These are phyloP conservation scores for Pilaira anomala DNA, from an alignment of 192 early-diverging fungal genomes.

Conservation along the genomic window DNA sequence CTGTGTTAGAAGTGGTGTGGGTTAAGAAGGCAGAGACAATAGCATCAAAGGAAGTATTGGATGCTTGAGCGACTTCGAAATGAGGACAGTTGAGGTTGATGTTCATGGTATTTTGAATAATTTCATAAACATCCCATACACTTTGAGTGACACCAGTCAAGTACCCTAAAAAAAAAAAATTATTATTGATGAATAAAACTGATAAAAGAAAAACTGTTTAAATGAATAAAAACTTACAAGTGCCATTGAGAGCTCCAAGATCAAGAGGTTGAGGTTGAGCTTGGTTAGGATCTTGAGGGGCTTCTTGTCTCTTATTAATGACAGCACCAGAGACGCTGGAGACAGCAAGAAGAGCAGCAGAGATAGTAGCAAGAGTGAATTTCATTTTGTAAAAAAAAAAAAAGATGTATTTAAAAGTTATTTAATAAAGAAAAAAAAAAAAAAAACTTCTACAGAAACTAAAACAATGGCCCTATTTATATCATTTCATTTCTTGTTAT, in stretches of 20 bases:
- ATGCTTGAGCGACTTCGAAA: background rate
- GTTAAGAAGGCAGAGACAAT: background rate
- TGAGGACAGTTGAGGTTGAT: background rate
- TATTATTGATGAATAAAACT: background rate
- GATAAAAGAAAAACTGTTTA: background rate
- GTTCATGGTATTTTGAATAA: background rate
- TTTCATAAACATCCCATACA: background rate
- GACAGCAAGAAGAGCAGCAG: background rate
- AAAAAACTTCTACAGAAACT: background rate
- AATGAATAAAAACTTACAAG: slow-evolving; percentile 6
- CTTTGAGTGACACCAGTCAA: background rate
- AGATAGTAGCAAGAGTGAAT: background rate
- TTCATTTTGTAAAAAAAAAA: background rate
- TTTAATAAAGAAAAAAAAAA: background rate
- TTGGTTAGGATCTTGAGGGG: background rate
- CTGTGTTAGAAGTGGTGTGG: background rate
- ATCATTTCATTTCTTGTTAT: no score
- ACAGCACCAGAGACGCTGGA: background rate
- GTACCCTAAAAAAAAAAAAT: background rate
- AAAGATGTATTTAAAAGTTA: background rate
- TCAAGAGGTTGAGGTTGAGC: background rate
- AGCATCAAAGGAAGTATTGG: slow-evolving; percentile 3
- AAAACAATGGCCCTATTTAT: background rate
- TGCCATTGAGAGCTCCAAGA: background rate
- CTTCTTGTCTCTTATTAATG: slow-evolving; percentile 3